Evolutionary conservation across 2,329 filamentous ascomycete genomes (phyloP).

Genomic region (Colletotrichum tabaci): DNA sequence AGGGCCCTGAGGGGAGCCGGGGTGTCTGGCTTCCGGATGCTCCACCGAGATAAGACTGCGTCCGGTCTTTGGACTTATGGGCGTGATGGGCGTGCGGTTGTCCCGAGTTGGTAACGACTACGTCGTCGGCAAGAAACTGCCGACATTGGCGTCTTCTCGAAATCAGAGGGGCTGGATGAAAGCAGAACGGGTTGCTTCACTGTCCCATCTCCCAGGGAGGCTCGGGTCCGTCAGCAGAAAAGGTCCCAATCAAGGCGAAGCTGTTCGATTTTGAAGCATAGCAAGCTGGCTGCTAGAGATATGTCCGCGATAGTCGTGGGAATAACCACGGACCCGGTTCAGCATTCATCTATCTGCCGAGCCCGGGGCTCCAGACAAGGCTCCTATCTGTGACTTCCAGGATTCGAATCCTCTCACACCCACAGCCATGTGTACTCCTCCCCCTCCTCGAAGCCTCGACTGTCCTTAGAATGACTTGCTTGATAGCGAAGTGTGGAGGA

Average conservation of each 20-base stretch:
- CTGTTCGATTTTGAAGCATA: background rate
- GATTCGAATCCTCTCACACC: background rate
- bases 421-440: background rate
- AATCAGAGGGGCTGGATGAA: background rate
- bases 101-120: constrained; percentile 19
- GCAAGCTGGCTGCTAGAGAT: background rate
- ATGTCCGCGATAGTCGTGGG: background rate
- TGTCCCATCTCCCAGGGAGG: background rate
- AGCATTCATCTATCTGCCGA: background rate
- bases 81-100: constrained; percentile 24
- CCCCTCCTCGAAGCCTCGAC: no score
- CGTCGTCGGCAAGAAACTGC: constrained; percentile 33
- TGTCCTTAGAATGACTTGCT: background rate
- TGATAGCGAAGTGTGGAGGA: background rate
- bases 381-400: background rate
- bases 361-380: background rate
- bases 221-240: no score
- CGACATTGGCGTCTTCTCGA: constrained; percentile 9
- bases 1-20: constrained; percentile 25
- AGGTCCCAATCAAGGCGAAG: background rate
- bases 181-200: background rate
- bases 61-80: constrained; percentile 34
- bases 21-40: background rate
- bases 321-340: background rate
- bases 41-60: constrained; percentile 38